These are phyloP conservation scores for Marasmius tenuissimus DNA, from an alignment of 1,284 basidiomycete genomes.

Conservation along the genomic window DNA sequence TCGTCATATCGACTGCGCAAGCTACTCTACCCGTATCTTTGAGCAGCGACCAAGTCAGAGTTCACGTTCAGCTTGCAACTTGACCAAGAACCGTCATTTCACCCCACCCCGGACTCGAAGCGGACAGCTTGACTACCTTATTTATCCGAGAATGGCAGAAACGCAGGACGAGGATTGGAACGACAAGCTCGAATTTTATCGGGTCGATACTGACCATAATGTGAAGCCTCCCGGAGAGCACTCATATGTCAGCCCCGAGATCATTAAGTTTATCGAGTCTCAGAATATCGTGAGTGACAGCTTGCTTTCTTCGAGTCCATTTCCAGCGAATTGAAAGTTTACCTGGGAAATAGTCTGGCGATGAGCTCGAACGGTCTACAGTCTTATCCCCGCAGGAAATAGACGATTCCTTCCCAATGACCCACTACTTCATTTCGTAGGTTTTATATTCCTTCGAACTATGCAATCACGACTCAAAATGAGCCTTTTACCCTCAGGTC, in stretches of 20 bases:
- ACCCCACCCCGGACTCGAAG: too few relatives aligned
- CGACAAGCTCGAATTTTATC: not conserved
- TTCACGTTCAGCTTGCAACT: too few relatives aligned
- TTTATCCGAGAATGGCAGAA: not conserved
- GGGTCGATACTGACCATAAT: not conserved
- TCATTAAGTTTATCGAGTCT: not conserved
- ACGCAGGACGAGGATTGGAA: not conserved
- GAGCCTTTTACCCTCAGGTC: constrained; percentile 35
- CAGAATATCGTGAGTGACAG: not conserved
- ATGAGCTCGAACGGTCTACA: not conserved
- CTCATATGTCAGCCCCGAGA: not conserved
- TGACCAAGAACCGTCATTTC: too few relatives aligned
- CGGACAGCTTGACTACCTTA: too few relatives aligned
- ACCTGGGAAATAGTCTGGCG: not conserved
- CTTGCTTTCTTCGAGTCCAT: not conserved
- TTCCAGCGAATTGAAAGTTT: not conserved
- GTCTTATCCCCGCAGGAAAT: constrained; percentile 25
- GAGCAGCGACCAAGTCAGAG: too few relatives aligned
- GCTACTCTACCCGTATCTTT: too few relatives aligned
- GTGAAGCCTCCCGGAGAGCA: not conserved
- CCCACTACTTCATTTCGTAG: constrained; percentile 59
- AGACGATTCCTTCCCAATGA: constrained; percentile 46
- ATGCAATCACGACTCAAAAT: constrained; percentile 1
- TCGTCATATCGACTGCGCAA: too few relatives aligned
- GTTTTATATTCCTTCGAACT: constrained; percentile 19